Conservation (phyloP, 768 basidiomycete species). For the Suillus sp. region DNA sequence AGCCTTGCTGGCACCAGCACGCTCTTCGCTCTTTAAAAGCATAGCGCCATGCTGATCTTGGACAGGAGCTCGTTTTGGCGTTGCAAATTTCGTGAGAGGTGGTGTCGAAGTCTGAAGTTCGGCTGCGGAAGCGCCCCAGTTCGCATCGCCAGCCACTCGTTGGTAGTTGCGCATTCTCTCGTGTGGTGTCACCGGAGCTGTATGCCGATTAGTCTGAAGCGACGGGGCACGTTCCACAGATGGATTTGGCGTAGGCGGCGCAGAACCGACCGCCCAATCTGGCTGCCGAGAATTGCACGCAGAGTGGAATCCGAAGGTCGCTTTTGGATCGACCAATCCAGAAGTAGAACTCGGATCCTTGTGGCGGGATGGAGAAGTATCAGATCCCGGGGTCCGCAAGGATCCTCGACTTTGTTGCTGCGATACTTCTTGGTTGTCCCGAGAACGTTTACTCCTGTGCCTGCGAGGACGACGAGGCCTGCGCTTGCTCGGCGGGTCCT, state of each 20-base stretch:
- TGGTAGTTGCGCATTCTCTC: not conserved
- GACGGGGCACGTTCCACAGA: constrained; percentile 5
- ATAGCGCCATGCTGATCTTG: not conserved
- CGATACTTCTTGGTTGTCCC: not conserved
- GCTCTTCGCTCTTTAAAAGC: not conserved
- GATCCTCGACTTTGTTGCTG: constrained; percentile 10
- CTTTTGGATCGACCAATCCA: not conserved
- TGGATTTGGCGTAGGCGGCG: not conserved
- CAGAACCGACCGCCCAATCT: constrained; percentile 24
- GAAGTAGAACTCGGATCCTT: not conserved
- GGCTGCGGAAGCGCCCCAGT: not conserved
- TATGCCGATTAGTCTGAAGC: constrained; percentile 10
- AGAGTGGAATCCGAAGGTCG: not conserved
- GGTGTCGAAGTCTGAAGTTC: not conserved
- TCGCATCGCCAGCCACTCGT: not conserved
- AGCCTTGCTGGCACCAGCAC: not conserved
- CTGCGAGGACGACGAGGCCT: not conserved
- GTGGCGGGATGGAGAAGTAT: not conserved
- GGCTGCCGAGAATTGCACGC: constrained; percentile 33
- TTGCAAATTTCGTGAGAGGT: not conserved
- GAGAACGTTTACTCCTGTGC: not conserved
- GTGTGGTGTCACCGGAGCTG: not conserved
- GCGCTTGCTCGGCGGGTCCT: not conserved
- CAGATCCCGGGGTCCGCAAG: not conserved
- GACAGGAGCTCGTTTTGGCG: not conserved